Base-by-base conservation (phyloP, 495 filamentous ascomycete genomes). In the Polyplosphaeria fusca region DNA sequence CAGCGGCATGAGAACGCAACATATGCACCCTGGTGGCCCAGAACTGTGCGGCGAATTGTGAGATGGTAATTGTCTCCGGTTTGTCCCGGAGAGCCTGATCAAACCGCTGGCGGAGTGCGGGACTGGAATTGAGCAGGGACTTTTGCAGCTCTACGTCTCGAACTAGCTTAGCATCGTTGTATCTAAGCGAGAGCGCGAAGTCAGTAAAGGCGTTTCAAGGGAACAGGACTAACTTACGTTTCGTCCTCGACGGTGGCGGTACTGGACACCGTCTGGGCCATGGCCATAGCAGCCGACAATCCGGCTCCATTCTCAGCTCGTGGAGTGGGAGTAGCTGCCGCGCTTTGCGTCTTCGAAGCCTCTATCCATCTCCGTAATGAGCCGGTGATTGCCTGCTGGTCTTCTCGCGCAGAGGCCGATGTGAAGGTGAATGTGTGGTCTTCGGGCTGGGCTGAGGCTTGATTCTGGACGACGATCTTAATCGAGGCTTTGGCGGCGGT, bases 381-480 rank as follows among this genome's bases (percentile, higher is more conserved):
- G 67, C 89, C 87, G 64, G 86, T 91, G 63, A 96, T 83, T 3
- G 82, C 79, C 66, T 92, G 86, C 37, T 91, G 90, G 75, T 97
- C 89, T 7, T 79, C 72, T 35, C 92, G 81, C 38, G 93, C 89
- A 37, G 84, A 74, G 13, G 82, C 72, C 3, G 88, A 87, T 23
- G 88, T 95, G 73, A 96, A 96, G 48, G 81, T 81, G 69, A 97
- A 96, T 47, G 90, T 80, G 67, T 94, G 88, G 43, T 81, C 79
- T 37, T 87, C 81, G 2, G 85, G 71, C 4, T 82, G 75, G 20
- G 74, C 65, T 16, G 75, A 76, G 13, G 74, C 74, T 24, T 81
- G 73, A 41, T 82, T 73, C 60, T 87, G 83, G 47, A 82, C 84
- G 61, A 94, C 85, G 46, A 97, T 81, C 70, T 90, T 93, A 38